These are phyloP conservation scores for Taiwanofungus camphoratus DNA, from an alignment of 1,284 basidiomycete genomes.

Conservation along the genomic window DNA sequence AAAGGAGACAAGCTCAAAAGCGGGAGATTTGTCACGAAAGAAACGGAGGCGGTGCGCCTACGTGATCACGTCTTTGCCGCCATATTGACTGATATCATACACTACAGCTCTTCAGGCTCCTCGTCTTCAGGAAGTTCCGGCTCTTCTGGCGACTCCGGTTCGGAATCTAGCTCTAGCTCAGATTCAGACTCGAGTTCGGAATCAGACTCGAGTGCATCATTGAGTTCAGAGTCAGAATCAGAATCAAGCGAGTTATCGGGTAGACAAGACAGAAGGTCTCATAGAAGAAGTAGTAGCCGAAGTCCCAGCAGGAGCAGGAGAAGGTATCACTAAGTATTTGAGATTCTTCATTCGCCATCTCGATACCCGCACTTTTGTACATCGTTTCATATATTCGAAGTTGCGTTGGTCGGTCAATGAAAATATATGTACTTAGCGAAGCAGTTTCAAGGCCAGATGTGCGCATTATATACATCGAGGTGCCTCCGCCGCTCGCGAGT, in stretches of 20 bases:
- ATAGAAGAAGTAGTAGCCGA: constrained; percentile 19
- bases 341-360: neutral
- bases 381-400: no score
- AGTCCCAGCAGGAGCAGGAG: constrained; percentile 13
- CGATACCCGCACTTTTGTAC: no score
- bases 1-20: constrained; percentile 38
- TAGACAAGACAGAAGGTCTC: constrained; percentile 37
- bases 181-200: constrained; percentile 20
- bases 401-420: no score
- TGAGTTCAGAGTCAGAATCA: constrained; percentile 38
- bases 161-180: constrained; percentile 30
- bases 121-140: constrained; percentile 18
- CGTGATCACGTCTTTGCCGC: neutral
- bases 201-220: constrained; percentile 35
- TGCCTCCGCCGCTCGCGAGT: constrained; percentile 51
- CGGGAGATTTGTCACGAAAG: constrained; percentile 39
- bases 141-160: constrained; percentile 20
- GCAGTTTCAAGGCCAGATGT: no score
- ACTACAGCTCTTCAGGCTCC: constrained; percentile 4
- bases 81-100: neutral
- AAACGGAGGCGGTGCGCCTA: constrained; percentile 44
- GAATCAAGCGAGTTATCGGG: constrained; percentile 38
- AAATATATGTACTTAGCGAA: no score
- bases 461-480: constrained; percentile 15
- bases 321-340: constrained; percentile 6